Conservation (phyloP, 495 filamentous ascomycete species). For the Penicillium crystallinum region DNA sequence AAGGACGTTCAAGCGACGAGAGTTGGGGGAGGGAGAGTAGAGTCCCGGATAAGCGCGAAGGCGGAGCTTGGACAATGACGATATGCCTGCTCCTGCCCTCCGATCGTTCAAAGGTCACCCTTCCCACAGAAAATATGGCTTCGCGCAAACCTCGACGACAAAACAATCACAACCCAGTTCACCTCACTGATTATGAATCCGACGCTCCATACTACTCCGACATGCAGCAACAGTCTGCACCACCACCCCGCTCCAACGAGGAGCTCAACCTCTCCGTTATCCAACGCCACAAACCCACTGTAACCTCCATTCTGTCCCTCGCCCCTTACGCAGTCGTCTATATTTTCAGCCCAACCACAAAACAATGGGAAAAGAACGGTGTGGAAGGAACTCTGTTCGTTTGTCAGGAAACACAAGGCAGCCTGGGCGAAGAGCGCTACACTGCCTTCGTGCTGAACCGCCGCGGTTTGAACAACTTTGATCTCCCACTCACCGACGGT, state of each 20-base stretch:
- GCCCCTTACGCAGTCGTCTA: conserved; percentile 79
- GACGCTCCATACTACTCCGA: conserved; percentile 45
- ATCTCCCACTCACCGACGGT: conserved; percentile 42
- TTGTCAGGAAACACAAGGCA: conserved; percentile 51
- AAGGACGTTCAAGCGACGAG: neutral
- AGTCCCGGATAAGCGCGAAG: conserved; percentile 3
- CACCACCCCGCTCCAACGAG: conserved; percentile 60
- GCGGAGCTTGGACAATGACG: conserved; percentile 8
- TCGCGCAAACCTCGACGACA: conserved; percentile 32
- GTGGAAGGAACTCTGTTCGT: conserved; percentile 81
- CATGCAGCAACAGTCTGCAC: conserved; percentile 31
- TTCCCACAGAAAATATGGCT: conserved; percentile 22
- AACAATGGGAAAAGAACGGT: conserved; percentile 70
- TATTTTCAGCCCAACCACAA: conserved; percentile 54
- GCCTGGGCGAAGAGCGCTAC: conserved; percentile 48
- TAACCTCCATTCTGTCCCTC: conserved; percentile 63
- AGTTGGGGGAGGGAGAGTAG: neutral
- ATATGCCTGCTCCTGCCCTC: neutral
- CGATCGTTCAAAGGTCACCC: neutral
- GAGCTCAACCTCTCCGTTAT: conserved; percentile 80
- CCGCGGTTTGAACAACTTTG: conserved; percentile 56
- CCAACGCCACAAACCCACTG: conserved; percentile 63
- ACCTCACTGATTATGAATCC: conserved; percentile 64
- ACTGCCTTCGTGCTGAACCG: conserved; percentile 58
- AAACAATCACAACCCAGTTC: conserved; percentile 27